Conservation (phyloP, 805 yeast species). For the Yarrowia bubula region DNA sequence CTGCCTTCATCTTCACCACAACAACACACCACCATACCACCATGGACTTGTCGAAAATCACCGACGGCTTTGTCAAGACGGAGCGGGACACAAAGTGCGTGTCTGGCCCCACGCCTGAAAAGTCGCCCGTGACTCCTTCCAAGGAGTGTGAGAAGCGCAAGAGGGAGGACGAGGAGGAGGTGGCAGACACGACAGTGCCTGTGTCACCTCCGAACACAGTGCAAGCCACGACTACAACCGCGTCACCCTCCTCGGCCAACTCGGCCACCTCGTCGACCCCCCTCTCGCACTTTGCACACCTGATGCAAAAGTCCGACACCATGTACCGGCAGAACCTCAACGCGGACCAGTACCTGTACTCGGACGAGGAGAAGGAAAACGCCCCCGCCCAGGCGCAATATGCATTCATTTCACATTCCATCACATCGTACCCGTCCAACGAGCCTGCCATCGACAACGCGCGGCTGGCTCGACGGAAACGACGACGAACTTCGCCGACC, state of each 20-base stretch:
- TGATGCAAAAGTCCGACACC: conserved; percentile 27
- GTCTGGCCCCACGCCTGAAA: conserved; percentile 12
- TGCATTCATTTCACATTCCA: conserved; percentile 93
- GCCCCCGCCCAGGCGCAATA: background rate
- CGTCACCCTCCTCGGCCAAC: background rate
- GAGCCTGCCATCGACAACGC: conserved; percentile 81
- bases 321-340: conserved; percentile 27
- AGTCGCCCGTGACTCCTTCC: conserved; percentile 21
- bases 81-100: background rate
- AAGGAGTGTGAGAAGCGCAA: conserved; percentile 11
- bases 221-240: background rate
- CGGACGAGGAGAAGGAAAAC: conserved; percentile 25
- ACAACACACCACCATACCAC: background rate
- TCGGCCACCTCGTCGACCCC: conserved; percentile 3
- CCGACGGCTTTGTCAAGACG: conserved; percentile 24
- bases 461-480: conserved; percentile 88
- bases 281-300: conserved; percentile 21
- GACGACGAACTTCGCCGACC: conserved; percentile 90
- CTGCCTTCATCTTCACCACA: conserved; percentile 6
- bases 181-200: background rate
- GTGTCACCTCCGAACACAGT: no score
- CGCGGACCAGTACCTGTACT: conserved; percentile 23
- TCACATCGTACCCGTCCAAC: conserved; percentile 76
- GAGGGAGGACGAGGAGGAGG: background rate
- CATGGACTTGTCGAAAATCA: conserved; percentile 26